Evolutionary conservation across 2,329 filamentous ascomycete species (phyloP), one percentile per base, ranked within the genome.

Genomic region (Ophiostoma tasmaniense): DNA sequence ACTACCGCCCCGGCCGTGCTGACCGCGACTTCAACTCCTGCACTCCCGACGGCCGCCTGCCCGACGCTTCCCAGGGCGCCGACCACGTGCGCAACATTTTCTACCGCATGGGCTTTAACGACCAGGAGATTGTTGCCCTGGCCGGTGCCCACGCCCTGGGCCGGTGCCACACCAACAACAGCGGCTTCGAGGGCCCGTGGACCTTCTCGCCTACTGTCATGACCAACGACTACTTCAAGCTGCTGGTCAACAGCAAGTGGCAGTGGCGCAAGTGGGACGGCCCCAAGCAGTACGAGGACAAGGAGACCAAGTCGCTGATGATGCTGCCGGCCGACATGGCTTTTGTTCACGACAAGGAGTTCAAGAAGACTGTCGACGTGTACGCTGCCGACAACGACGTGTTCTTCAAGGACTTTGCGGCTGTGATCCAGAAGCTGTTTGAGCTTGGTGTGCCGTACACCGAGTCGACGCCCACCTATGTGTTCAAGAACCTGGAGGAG

Each of bases 91-190:
- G 95, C 76, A 87, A 87, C 81, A 94, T 98, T 83, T 99, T 98
- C 81, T 87, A 89, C 80, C 92, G 94, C 78, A 98, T 98, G 94
- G 94, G 94, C 74, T 98, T 97, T 85, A 90, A 95, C 80, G 94
- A 99, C 81, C 91, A 91, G 76, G 93, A 97, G 81, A 98, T 98
- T 77, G 94, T 97, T 64, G 95, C 94, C 37, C 86, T 98, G 67
- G 84, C 85, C 30, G 93, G 93, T 74, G 93, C 90, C 66, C 93
- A 97, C 82, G 90, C 92, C 67, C 86, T 97, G 50, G 93, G 93
- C 72, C 91, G 93, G 73, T 96, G 76, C 83, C 95, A 98, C 84
- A 84, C 88, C 10, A 90, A 95, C 80, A 92, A 94, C 77, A 92
- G 89, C 72, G 94, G 94, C 72, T 98, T 87, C 80, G 86, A 90